Evolutionary conservation across 257 asterid species (phyloP).

Genomic region (Solanum virginianum): DNA sequence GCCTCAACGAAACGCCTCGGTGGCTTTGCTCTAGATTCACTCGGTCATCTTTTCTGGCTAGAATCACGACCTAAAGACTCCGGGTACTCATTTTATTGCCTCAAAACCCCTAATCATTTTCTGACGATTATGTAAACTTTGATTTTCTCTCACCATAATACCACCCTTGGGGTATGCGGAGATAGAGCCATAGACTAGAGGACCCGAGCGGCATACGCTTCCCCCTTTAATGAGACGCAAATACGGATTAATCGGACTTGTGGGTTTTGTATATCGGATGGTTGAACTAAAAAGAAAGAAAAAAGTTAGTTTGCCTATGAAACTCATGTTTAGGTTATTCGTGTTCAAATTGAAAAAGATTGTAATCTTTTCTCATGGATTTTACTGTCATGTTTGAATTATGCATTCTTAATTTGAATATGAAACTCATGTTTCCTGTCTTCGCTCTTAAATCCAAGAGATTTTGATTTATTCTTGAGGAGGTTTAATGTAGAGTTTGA

Average conservation of each 20-base stretch:
- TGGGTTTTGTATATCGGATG: neutral
- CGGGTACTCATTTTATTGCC: slow-evolving; percentile 27
- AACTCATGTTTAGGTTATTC: neutral
- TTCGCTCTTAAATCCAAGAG: neutral
- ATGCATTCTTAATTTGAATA: neutral
- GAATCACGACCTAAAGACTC: slow-evolving; percentile 84
- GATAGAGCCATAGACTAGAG: neutral
- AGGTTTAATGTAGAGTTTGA: neutral
- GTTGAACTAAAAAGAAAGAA: neutral
- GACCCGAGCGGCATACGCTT: neutral
- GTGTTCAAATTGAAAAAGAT: neutral
- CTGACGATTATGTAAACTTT: neutral
- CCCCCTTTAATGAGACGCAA: neutral
- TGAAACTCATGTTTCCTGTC: neutral
- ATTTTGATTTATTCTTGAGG: neutral
- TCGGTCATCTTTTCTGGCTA: slow-evolving; percentile 62
- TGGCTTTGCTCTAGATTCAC: slow-evolving; percentile 51
- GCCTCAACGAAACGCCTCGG: slow-evolving; percentile 68
- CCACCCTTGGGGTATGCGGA: neutral
- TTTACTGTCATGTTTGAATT: neutral
- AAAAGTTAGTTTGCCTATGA: neutral
- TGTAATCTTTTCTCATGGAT: neutral
- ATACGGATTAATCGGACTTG: neutral
- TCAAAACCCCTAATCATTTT: neutral
- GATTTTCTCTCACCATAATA: neutral